A percentile compares a stretch with the other conserved stretches of the same genome.
Evolutionary conservation across 139 green algal genomes (phyloP).

Genomic region (Chlorella sp.): DNA sequence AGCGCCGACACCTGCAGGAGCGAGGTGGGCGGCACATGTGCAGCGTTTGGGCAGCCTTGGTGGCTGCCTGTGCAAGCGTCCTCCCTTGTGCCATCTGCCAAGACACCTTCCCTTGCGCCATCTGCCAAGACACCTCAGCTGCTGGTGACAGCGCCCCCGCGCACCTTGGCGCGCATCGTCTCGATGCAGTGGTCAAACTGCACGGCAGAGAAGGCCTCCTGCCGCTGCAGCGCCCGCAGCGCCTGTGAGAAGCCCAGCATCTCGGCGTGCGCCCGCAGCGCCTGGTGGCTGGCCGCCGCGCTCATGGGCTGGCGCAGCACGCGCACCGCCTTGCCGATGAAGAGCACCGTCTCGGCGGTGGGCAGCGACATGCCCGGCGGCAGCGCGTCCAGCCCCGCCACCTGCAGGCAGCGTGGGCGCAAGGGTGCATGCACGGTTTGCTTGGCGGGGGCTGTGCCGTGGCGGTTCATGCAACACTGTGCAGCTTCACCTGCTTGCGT

Average conservation of each 20-base stretch:
- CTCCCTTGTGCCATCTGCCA: no score
- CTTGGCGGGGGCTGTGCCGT: no score
- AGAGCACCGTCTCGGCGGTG: conserved; percentile 72
- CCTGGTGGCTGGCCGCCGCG: conserved; percentile 27
- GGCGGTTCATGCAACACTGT: neutral
- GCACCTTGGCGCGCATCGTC: conserved; percentile 47
- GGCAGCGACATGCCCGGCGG: conserved; percentile 61
- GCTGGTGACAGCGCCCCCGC: conserved; percentile 12
- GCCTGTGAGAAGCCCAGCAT: conserved; percentile 48
- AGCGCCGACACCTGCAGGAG: conserved; percentile 55
- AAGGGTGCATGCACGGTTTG: no score
- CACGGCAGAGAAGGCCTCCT: neutral
- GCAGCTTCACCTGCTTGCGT: no score
- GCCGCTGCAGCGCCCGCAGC: conserved; percentile 55
- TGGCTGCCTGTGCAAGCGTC: no score
- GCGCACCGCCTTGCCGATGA: conserved; percentile 86
- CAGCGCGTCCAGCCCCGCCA: conserved; percentile 49
- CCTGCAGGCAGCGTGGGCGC: no score
- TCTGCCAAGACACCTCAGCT: no score
- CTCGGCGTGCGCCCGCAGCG: conserved; percentile 59
- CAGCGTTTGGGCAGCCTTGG: no score
- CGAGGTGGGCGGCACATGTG: neutral
- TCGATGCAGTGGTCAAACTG: conserved; percentile 18
- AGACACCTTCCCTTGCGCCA: no score
- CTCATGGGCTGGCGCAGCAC: conserved; percentile 62